Conservation (phyloP, 78 protist genomes). For the Dictyostelium discoideum region DNA sequence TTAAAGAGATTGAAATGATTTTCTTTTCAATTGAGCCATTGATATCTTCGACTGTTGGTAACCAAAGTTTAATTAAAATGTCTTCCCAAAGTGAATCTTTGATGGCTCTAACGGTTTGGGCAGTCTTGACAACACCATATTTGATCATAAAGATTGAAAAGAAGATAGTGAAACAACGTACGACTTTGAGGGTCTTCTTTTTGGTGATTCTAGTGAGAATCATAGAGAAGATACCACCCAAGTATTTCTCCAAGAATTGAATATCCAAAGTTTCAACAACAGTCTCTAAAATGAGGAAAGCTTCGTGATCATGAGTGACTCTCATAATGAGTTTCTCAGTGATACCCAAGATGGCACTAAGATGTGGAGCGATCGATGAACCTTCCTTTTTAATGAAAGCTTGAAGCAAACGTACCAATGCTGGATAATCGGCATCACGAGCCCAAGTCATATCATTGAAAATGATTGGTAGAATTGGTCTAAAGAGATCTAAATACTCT, state of each 20-base stretch:
- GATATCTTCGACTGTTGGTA: constrained; percentile 29
- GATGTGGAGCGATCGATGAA: background rate
- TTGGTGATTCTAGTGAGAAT: constrained; percentile 26
- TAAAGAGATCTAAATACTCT: constrained; percentile 4
- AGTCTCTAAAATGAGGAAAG: constrained; percentile 62
- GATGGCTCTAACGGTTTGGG: background rate
- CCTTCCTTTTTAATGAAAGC: constrained; percentile 76
- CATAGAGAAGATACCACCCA: background rate
- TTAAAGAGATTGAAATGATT: constrained; percentile 51
- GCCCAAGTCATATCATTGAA: constrained; percentile 46
- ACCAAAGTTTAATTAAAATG: constrained; percentile 36
- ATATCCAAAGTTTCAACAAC: constrained; percentile 35
- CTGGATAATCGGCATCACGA: constrained; percentile 55
- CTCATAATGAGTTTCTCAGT: constrained; percentile 1
- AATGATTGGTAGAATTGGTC: constrained; percentile 9
- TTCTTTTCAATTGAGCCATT: constrained; percentile 71
- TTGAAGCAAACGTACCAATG: constrained; percentile 75
- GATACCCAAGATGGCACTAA: constrained; percentile 50
- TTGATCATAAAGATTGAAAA: constrained; percentile 36
- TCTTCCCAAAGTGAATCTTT: constrained; percentile 21
- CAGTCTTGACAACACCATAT: constrained; percentile 1
- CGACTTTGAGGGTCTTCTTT: constrained; percentile 63
- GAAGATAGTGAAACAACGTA: constrained; percentile 65
- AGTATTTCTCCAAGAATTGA: background rate
- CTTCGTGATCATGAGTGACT: constrained; percentile 65